Evolutionary conservation across 2,329 filamentous ascomycete species (phyloP), one percentile per base, ranked within the genome.

Genomic region (Metarhizium sp.): DNA sequence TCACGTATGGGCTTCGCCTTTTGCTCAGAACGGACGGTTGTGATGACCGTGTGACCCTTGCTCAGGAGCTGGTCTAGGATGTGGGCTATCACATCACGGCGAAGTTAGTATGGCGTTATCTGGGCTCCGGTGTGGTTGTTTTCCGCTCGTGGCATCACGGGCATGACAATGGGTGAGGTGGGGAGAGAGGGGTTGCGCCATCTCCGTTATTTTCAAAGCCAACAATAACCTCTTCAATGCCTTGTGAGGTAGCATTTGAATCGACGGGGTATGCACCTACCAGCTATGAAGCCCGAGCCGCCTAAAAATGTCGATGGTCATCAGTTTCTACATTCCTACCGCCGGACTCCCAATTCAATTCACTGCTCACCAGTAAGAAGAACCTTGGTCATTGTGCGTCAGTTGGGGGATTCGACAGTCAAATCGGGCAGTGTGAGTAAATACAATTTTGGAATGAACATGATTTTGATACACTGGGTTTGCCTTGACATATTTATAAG

Each of bases 1-100:
- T 72, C 69, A 50, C 75, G 74, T 58, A 84, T 78, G 61, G 73
- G 74, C 48, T 72, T 61, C 18, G 79, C 79, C 64, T 83, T 82
- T 50, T 74, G 71, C 59, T 81, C 73, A 49, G 73, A 75, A 49
- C 80, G 76, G 53, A 82, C 79, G 1, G 80, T 83, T 42, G 79
- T 81, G 58, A 82, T 71, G 49, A 82, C 78, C 25, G 70, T 68
- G 66, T 82, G 73, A 55, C 75, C 75, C 58, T 72, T 67, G 59
- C 73, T 64, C 51, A 82, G 71, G 30, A 83, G 78, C 58, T 78
- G 73, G 52, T 81, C 74, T 46, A 83, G 73, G 58, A 79, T 74
- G 64, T 82, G 80, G 52, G 78, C 78, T 79, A 56, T 8, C 50
- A 2, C 50, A 14, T 46, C 8, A 46, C n/a, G 40, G 40, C 1